Conservation (phyloP, 345 rosid species). For the Linum trigynum region DNA sequence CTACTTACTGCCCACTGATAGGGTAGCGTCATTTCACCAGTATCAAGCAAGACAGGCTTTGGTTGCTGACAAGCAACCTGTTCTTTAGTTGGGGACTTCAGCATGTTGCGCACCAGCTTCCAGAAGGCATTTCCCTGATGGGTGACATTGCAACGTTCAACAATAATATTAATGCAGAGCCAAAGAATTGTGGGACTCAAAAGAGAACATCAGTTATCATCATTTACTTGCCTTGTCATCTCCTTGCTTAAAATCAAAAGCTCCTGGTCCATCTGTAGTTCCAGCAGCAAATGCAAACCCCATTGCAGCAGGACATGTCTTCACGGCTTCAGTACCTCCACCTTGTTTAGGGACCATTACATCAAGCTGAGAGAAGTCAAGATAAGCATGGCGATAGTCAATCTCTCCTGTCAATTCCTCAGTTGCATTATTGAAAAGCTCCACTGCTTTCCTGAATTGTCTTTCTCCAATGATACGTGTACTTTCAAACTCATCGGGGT, state of each 20-base stretch:
- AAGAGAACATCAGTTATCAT: neutral
- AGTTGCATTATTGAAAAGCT: conserved; percentile 76
- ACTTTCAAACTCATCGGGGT: conserved; percentile 95
- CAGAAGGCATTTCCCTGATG: conserved; percentile 88
- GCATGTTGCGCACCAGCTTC: conserved; percentile 66
- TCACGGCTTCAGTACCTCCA: conserved; percentile 62
- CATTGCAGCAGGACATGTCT: conserved; percentile 97
- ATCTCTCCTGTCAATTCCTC: conserved; percentile 67
- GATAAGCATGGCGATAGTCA: conserved; percentile 64
- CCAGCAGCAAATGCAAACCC: conserved; percentile 97
- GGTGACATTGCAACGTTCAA: neutral
- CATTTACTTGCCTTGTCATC: conserved; percentile 54
- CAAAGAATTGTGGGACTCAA: neutral
- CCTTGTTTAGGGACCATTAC: conserved; percentile 48
- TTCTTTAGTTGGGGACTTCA: conserved; percentile 59
- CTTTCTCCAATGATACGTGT: conserved; percentile 90
- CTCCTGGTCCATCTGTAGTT: conserved; percentile 99
- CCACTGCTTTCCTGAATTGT: conserved; percentile 66
- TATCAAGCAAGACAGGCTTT: conserved; percentile 95
- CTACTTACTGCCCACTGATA: conserved; percentile 92
- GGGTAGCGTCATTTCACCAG: conserved; percentile 92
- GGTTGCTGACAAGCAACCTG: conserved; percentile 82
- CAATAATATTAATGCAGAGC: neutral
- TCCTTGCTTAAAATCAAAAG: conserved; percentile 96
- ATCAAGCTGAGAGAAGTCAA: conserved; percentile 84